A percentile compares a stretch with the other conserved stretches of the same genome.
Conservation (phyloP, 2,329 filamentous ascomycete species). For the Sporothrix phasma region DNA sequence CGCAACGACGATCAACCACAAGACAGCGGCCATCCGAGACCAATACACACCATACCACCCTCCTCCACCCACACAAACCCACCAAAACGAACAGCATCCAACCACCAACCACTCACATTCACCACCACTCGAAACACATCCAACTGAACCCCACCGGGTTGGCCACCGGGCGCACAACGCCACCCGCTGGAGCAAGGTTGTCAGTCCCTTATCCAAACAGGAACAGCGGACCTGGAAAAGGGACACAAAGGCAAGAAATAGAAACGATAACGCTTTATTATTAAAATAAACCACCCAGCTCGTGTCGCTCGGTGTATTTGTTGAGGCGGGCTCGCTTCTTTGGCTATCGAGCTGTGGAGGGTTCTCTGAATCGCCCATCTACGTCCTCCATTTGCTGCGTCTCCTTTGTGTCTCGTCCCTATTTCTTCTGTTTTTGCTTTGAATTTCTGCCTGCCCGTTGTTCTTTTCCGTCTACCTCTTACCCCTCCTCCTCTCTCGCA, state of each 20-base stretch:
- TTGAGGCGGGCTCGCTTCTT: neutral
- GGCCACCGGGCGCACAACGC: slow-evolving; percentile 1
- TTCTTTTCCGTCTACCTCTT: neutral
- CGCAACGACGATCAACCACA: neutral
- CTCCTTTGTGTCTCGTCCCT: neutral
- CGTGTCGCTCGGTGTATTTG: neutral
- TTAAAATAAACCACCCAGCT: neutral
- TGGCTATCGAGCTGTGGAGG: neutral
- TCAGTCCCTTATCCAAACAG: neutral
- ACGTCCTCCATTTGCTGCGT: neutral
- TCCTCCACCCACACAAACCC: neutral
- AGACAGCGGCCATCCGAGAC: neutral
- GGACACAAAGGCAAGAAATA: neutral
- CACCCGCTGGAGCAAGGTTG: neutral
- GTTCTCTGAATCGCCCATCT: neutral
- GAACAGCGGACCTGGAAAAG: neutral
- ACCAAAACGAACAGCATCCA: neutral
- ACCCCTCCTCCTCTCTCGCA: neutral
- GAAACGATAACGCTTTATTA: neutral
- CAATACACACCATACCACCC: neutral
- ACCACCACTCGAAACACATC: neutral
- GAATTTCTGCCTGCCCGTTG: no score
- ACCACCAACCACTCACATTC: neutral
- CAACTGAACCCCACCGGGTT: slow-evolving; percentile 1
- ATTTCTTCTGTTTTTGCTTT: neutral